A percentile compares a stretch with the other conserved stretches of the same genome.
phyloP scores from a whole-genome alignment of 2,329 filamentous ascomycete genomes.

The Exophiala sideris region DNA sequence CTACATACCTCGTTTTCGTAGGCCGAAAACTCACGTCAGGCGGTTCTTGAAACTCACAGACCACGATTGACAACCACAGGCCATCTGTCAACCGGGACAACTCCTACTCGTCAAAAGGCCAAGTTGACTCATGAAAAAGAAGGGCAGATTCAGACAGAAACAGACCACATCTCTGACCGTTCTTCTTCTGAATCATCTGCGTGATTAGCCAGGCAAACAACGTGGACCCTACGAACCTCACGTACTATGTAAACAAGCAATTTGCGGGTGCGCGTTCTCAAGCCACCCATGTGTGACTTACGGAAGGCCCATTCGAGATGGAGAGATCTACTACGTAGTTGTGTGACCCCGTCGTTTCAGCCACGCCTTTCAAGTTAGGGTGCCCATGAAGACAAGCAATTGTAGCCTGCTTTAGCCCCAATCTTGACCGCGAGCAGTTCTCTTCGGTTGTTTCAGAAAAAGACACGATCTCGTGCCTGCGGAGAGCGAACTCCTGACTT shows the following conservation, averaged over 20 bases:
- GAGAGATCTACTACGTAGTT: too few species aligned
- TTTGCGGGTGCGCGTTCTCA: too few species aligned
- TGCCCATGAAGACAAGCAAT: too few species aligned
- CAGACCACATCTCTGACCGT: slow-evolving; percentile 10
- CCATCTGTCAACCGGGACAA: neutral
- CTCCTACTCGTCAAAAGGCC: neutral
- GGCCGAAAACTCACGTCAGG: neutral
- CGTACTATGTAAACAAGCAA: too few species aligned
- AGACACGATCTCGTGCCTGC: neutral
- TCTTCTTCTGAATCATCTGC: neutral
- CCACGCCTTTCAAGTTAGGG: too few species aligned
- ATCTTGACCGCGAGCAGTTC: neutral
- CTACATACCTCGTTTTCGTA: neutral
- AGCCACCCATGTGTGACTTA: too few species aligned
- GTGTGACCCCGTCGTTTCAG: neutral
- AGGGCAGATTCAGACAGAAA: neutral
- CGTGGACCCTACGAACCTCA: too few species aligned
- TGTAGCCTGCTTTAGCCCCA: too few species aligned
- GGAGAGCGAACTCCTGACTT: neutral
- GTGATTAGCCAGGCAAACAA: too few species aligned
- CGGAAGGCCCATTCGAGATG: too few species aligned
- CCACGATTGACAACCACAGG: neutral
- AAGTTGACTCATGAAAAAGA: neutral
- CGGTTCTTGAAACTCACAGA: slow-evolving; percentile 1
- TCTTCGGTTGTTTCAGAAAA: neutral